Conservation (phyloP, 2,329 filamentous ascomycete species). For the Parafenestella ontariensis region DNA sequence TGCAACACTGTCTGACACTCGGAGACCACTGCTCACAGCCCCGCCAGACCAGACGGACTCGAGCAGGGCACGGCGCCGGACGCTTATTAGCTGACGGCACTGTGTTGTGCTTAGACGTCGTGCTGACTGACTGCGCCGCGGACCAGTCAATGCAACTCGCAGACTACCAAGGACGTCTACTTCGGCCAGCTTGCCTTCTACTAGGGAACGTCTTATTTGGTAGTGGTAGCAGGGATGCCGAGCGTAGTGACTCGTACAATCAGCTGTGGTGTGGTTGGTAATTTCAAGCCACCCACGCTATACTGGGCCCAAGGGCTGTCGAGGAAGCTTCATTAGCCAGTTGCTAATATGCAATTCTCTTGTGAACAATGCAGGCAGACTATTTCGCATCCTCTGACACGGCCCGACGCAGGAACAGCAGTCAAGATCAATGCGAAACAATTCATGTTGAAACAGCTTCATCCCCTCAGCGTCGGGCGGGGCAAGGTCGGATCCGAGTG, state of each 20-base stretch:
- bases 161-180: neutral
- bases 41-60: constrained; percentile 2
- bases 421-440: constrained; percentile 18
- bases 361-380: neutral
- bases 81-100: neutral
- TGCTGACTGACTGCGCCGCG: neutral
- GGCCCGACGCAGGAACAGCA: constrained; percentile 4
- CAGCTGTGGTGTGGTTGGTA: neutral
- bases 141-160: neutral
- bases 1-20: neutral
- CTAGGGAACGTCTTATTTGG: neutral
- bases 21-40: constrained; percentile 10
- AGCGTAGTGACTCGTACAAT: neutral
- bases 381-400: constrained; percentile 9
- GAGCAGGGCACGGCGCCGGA: neutral
- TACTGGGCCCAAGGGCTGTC: no score
- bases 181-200: neutral
- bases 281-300: neutral
- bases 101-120: neutral
- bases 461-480: constrained; percentile 2
- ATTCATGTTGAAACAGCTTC: constrained; percentile 9
- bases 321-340: no score
- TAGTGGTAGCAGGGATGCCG: neutral
- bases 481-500: constrained; percentile 5
- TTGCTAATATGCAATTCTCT: neutral